Evolutionary conservation across 768 basidiomycete genomes (phyloP).

Genomic region (Hygrophorus russula): DNA sequence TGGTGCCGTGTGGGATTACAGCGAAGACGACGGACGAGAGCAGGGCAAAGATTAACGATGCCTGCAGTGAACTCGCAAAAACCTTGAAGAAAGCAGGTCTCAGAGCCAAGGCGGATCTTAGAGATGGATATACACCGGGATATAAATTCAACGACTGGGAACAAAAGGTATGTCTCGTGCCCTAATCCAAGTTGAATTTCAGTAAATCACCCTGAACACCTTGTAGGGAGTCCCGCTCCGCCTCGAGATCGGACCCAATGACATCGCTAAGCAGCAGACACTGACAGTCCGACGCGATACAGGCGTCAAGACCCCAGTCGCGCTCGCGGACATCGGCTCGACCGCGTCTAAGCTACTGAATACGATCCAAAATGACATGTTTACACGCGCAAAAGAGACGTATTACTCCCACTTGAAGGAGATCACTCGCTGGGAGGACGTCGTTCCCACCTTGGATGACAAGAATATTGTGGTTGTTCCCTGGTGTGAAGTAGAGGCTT

Average conservation of each 20-base stretch:
- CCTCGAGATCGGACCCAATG: conserved; percentile 92
- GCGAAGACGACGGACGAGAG: conserved; percentile 65
- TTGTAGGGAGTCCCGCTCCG: conserved; percentile 88
- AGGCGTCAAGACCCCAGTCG: conserved; percentile 33
- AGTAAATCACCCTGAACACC: neutral
- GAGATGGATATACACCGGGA: conserved; percentile 95
- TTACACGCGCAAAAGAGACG: conserved; percentile 56
- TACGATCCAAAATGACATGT: conserved; percentile 87
- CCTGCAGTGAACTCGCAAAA: conserved; percentile 68
- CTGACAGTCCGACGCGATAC: conserved; percentile 72
- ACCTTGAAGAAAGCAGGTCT: conserved; percentile 63
- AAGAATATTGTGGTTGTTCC: conserved; percentile 86
- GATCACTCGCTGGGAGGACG: conserved; percentile 82
- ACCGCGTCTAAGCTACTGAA: conserved; percentile 61
- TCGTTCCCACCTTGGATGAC: conserved; percentile 83
- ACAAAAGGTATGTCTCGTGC: conserved; percentile 56
- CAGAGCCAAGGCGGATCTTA: conserved; percentile 79
- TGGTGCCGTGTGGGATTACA: conserved; percentile 94
- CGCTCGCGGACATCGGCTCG: conserved; percentile 27
- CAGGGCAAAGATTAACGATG: conserved; percentile 59
- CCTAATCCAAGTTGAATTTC: conserved; percentile 1
- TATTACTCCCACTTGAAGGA: conserved; percentile 64
- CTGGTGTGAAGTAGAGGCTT: conserved; percentile 90
- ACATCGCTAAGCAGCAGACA: conserved; percentile 74
- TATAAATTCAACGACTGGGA: conserved; percentile 99